Evolutionary conservation across 2,329 filamentous ascomycete species (phyloP).

Genomic region (Monosporascus sp.): DNA sequence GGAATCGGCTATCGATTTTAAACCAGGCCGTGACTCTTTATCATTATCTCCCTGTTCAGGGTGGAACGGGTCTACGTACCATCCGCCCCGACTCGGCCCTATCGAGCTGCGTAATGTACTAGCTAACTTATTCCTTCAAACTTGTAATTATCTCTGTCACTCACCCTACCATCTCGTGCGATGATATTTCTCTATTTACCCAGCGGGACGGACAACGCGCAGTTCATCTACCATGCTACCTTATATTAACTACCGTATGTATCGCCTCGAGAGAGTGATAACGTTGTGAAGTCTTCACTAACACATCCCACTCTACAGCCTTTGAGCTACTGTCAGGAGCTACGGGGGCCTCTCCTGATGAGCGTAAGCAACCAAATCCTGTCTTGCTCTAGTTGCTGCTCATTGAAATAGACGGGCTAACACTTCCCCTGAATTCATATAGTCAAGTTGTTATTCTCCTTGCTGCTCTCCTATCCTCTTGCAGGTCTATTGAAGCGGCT

Average conservation of each 20-base stretch:
- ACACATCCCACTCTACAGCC: constrained; percentile 24
- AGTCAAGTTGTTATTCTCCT: constrained; percentile 93
- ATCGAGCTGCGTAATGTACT: too few relatives aligned
- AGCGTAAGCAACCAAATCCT: constrained; percentile 30
- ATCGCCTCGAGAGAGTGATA: neutral
- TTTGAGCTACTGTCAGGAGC: constrained; percentile 36
- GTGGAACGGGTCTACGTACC: too few relatives aligned
- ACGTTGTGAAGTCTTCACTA: neutral
- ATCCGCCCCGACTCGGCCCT: too few relatives aligned
- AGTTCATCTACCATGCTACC: constrained; percentile 23
- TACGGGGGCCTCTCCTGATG: constrained; percentile 40
- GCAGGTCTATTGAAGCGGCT: constrained; percentile 84
- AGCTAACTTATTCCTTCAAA: too few relatives aligned
- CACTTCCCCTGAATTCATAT: neutral
- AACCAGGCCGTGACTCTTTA: too few relatives aligned
- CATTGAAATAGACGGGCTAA: too few relatives aligned
- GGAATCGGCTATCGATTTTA: too few relatives aligned
- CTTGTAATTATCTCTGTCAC: too few relatives aligned
- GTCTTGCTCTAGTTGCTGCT: neutral
- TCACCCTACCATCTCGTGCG: too few relatives aligned
- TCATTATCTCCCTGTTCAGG: too few relatives aligned
- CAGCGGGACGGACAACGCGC: neutral
- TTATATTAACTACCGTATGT: constrained; percentile 29
- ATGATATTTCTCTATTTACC: too few relatives aligned
- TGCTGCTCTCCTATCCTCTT: constrained; percentile 87